Percentiles rank a stretch among this genome's conserved stretches.
These are phyloP conservation scores for Tetrahymena malaccensis DNA, from an alignment of 73 alveolate genomes.

Conservation along the genomic window DNA sequence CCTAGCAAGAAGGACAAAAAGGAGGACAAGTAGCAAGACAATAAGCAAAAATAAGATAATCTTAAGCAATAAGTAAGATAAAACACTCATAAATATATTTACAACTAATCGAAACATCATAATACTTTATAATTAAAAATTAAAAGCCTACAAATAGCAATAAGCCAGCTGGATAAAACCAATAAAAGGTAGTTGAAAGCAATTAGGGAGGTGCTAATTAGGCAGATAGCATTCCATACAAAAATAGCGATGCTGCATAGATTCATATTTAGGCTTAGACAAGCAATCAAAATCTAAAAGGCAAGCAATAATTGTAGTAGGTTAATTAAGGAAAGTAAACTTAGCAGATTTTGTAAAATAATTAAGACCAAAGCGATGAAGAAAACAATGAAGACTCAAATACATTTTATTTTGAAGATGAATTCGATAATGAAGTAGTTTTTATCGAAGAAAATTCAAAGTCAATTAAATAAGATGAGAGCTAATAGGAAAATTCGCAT, in stretches of 20 bases:
- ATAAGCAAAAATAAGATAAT: not conserved
- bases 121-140: not conserved
- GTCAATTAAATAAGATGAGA: not conserved
- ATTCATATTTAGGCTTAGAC: not conserved
- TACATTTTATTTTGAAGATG: not conserved
- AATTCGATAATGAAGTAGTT: not conserved
- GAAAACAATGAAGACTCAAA: not conserved
- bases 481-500: not conserved
- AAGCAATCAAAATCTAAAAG: not conserved
- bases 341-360: not conserved
- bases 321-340: not conserved
- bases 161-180: not conserved
- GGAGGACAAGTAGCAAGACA: not conserved
- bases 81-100: not conserved
- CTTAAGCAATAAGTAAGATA: not conserved
- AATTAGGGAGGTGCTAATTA: not conserved
- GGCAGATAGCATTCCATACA: not conserved
- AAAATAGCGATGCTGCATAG: not conserved
- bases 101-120: not conserved
- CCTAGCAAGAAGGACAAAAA: not conserved
- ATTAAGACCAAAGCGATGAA: not conserved
- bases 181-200: not conserved
- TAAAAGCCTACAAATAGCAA: not conserved
- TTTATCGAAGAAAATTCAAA: not conserved
- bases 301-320: not conserved